Base-by-base conservation (phyloP, 2,329 filamentous ascomycete genomes). In the Fusarium dlaminii region DNA sequence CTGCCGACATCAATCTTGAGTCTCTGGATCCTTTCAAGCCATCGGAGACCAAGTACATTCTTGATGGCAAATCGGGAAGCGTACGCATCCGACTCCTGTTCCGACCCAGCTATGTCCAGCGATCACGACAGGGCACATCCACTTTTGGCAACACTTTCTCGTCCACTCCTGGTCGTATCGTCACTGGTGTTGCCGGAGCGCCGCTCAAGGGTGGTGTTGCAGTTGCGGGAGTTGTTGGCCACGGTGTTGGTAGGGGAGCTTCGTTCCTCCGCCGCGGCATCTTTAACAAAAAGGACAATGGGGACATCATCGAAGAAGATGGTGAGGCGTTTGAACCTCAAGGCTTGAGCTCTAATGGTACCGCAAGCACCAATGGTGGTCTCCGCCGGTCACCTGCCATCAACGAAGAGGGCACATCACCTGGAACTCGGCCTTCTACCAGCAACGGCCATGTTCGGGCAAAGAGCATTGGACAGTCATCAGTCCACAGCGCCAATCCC, bases 131-230 rank as follows among this genome's bases (percentile, higher is more conserved):
- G 82, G 96, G 96, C 58, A 96, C 95, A 1, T 95, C 95, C 2
- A 98, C 96, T 3, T 98, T 99, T 85, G 92, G 92, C 2, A 95
- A 95, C 37, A 97, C 95, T 2, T 98, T 98, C 81, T 92, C 92
- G 8, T 92, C 92, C 10, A 88, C 91, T 3, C 94, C 96, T 34
- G 94, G 94, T 54, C 95, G 95, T 83, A 95, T 99, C 68, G 93
- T 98, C 66, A 93, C 91, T 18, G 90, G 91, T 72, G 91, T 93
- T 59, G 91, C 90, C 34, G 96, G 96, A 42, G 96, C 92, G 24
- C 97, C 96, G n/a, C 92, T 99, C 83, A 98, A 98, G 85, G 95
- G 95, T 40, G 94, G 94, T 36, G 93, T 91, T 65, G 92, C 93
- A 42, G 95, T 94, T 42, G 92, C 89, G 20, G 91, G 90, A 6